Conservation (phyloP, 768 basidiomycete genomes). For the Pisolithus albus region DNA sequence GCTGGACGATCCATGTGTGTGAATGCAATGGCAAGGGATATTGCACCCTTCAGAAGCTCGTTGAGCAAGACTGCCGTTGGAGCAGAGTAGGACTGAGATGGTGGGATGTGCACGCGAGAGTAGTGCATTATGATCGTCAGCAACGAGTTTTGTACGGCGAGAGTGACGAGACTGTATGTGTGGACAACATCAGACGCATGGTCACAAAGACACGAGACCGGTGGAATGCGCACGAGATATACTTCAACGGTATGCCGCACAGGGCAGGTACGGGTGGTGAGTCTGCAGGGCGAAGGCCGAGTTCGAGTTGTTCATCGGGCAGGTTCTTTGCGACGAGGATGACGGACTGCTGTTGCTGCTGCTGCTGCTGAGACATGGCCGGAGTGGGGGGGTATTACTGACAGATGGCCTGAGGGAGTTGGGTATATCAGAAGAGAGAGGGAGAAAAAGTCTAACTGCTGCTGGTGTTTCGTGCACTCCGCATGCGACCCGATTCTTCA, state of each 20-base stretch:
- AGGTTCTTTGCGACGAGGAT: too few species aligned
- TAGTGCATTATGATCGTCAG: slow-evolving; percentile 96
- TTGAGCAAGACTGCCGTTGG: slow-evolving; percentile 90
- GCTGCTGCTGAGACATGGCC: too few species aligned
- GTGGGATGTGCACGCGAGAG: slow-evolving; percentile 76
- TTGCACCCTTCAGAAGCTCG: slow-evolving; percentile 86
- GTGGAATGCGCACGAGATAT: slow-evolving; percentile 48
- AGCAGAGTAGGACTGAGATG: slow-evolving; percentile 80
- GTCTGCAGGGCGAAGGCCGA: too few species aligned
- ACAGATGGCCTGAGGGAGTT: too few species aligned
- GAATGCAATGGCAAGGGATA: slow-evolving; percentile 84
- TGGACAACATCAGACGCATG: background rate
- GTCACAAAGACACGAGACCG: slow-evolving; percentile 8
- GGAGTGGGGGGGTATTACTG: too few species aligned
- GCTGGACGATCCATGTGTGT: slow-evolving; percentile 40
- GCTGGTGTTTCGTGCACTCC: too few species aligned
- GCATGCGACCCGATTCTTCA: too few species aligned
- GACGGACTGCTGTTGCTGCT: too few species aligned
- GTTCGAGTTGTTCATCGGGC: too few species aligned
- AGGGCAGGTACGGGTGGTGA: slow-evolving; percentile 39
- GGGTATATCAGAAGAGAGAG: too few species aligned
- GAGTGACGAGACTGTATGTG: slow-evolving; percentile 58
- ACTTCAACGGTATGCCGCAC: slow-evolving; percentile 64
- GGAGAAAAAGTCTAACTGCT: too few species aligned
- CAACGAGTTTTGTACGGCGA: slow-evolving; percentile 88